These are phyloP conservation scores for Diophrys appendiculata DNA, from an alignment of 73 alveolate genomes.

Conservation along the genomic window DNA sequence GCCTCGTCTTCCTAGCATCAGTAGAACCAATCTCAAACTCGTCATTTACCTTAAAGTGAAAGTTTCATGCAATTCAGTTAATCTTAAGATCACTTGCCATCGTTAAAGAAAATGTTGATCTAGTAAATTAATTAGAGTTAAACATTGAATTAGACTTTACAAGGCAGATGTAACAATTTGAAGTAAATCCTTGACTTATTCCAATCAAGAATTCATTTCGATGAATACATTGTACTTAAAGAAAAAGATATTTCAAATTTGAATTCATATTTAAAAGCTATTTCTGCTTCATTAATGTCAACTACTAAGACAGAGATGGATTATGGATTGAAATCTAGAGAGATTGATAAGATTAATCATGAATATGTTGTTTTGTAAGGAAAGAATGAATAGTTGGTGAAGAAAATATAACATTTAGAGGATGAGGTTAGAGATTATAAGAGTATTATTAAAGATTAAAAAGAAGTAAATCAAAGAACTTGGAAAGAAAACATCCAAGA, in stretches of 20 bases:
- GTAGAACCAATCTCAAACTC: too few species aligned
- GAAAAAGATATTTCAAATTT: conserved; percentile 34
- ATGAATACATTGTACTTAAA: conserved; percentile 38
- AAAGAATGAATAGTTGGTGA: conserved; percentile 23
- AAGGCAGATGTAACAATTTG: conserved; percentile 43
- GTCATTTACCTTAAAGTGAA: background rate
- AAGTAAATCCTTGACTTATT: conserved; percentile 42
- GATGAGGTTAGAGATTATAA: conserved; percentile 12
- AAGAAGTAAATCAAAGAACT: conserved; percentile 19
- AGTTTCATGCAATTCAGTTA: background rate
- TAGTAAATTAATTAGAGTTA: background rate
- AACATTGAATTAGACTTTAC: conserved; percentile 25
- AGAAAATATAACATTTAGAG: background rate
- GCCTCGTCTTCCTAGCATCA: too few species aligned
- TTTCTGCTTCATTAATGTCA: conserved; percentile 30
- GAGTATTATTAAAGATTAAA: background rate
- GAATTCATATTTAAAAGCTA: conserved; percentile 24
- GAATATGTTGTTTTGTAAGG: conserved; percentile 19
- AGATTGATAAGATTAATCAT: conserved; percentile 42
- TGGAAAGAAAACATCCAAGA: conserved; percentile 30
- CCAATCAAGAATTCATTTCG: conserved; percentile 40
- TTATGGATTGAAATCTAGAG: conserved; percentile 41
- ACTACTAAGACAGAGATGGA: conserved; percentile 48
- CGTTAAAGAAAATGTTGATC: background rate
- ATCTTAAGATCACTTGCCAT: background rate